Base-by-base conservation (phyloP, 2,329 filamentous ascomycete species). In the Alternaria triticimaculans region DNA sequence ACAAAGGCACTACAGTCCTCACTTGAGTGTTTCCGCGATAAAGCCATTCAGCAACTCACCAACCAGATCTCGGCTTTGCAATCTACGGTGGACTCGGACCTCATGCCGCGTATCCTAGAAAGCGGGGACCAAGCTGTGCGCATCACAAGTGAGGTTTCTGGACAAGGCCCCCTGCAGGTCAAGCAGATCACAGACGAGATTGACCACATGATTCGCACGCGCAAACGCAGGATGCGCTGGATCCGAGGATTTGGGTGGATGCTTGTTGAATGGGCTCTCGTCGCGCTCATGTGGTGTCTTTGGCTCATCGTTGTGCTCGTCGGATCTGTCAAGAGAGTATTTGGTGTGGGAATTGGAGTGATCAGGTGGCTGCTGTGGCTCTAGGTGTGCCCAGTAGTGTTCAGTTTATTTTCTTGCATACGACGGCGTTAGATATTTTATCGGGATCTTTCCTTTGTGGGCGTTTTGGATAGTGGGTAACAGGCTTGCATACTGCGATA, bases 281-380 rank as follows among this genome's bases (percentile, higher is more conserved):
- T 98, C 43, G 92, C 92, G 5, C 87, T 96, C 71, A 93, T 98
- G 89, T 97, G 96, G 94, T 93, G 91, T 80, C 90, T 96, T 15
- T 98, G 95, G 94, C 88, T 96, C 63, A 84, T 97, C 33, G 94
- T 97, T 23, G 92, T 94, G 78, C 84, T 95, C 23, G 84, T 91
- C 55, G 87, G 92, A 63, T 79, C 92, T 14, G 81, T 92, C 37
- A 82, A 89, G 63, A 89, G 89, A 11, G 71, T 91, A 2, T 86
- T 90, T 48, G 86, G 86, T 49, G 89, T 89, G 3, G 74, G 88
- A 0, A 82, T 88, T 54, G 81, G 84, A 11, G 85, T 87, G 10
- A 84, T 92, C n/a, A 86, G 86, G 75, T 98, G 95, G 95, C 80
- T 97, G 76, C 82, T 97, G 67, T 97, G 92, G 92, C 61, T 80